A percentile compares a stretch with the other conserved stretches of the same genome.
These are phyloP conservation scores for Nannochloropsis salina DNA, from an alignment of 108 stramenopile genomes.

Conservation along the genomic window DNA sequence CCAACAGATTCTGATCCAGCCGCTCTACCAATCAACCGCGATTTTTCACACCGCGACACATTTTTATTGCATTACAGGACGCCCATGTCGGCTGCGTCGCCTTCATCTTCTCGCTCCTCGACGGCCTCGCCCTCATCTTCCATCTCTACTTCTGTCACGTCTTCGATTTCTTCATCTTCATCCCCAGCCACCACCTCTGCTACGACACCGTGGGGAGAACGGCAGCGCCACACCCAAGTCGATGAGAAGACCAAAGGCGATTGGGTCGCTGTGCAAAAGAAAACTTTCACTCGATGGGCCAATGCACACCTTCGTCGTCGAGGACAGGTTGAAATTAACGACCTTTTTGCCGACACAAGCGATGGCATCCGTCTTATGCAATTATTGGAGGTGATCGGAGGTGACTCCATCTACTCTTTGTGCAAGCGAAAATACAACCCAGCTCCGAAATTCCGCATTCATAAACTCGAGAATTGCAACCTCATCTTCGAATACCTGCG, in stretches of 20 bases:
- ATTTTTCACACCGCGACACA: too few species aligned
- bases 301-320: conserved; percentile 25
- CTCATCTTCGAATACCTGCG: conserved; percentile 34
- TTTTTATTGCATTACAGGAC: too few species aligned
- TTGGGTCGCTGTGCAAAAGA: conserved; percentile 37
- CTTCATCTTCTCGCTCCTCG: background rate
- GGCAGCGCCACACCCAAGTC: background rate
- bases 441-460: conserved; percentile 41
- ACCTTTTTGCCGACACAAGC: conserved; percentile 37
- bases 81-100: background rate
- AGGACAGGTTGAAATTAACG: conserved; percentile 29
- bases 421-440: conserved; percentile 30
- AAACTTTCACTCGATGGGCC: conserved; percentile 43
- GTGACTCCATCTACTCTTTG: conserved; percentile 30
- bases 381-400: conserved; percentile 37
- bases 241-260: background rate
- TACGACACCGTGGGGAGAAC: background rate
- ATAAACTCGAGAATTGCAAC: conserved; percentile 42
- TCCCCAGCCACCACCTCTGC: background rate
- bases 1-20: too few species aligned
- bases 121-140: background rate
- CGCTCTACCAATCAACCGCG: too few species aligned
- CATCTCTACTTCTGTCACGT: background rate
- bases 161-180: background rate
- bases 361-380: conserved; percentile 30